phyloP scores from a whole-genome alignment of 2,329 filamentous ascomycete genomes.

The Fusarium sulawesiense region DNA sequence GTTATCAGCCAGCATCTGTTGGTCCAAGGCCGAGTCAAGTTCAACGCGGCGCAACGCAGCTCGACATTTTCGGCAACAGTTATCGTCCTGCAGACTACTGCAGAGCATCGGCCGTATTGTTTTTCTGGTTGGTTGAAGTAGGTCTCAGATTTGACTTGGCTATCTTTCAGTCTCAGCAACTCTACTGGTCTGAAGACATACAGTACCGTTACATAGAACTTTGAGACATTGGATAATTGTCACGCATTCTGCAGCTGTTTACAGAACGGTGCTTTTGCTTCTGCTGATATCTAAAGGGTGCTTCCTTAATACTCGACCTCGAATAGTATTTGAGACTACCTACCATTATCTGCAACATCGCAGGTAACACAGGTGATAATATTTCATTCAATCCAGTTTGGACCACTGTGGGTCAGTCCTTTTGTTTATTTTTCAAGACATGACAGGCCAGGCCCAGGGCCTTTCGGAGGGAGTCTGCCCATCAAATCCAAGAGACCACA shows the following conservation, averaged over 20 bases:
- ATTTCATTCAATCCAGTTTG: constrained; percentile 31
- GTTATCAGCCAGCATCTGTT: constrained; percentile 45
- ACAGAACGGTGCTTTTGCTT: constrained; percentile 13
- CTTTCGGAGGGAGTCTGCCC: constrained; percentile 37
- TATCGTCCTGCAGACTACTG: constrained; percentile 40
- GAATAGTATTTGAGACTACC: constrained; percentile 13
- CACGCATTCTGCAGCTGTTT: constrained; percentile 27
- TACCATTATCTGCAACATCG: constrained; percentile 16
- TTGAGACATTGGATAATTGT: constrained; percentile 19
- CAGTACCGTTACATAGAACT: constrained; percentile 15
- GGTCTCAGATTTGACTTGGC: constrained; percentile 31
- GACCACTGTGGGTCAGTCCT: constrained; percentile 38
- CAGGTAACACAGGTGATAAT: constrained; percentile 14
- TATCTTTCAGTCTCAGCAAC: constrained; percentile 19
- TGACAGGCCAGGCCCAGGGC: constrained; percentile 7
- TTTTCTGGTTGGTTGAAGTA: constrained; percentile 25
- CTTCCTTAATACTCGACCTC: constrained; percentile 15
- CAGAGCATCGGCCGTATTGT: constrained; percentile 37
- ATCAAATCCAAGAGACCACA: constrained; percentile 20
- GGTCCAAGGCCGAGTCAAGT: constrained; percentile 41
- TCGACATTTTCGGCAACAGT: constrained; percentile 48
- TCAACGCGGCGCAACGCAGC: constrained; percentile 46
- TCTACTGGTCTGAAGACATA: background rate
- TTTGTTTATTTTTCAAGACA: constrained; percentile 40
- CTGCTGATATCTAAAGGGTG: constrained; percentile 11